Percentiles rank a stretch among this genome's conserved stretches.
Evolutionary conservation across 768 basidiomycete genomes (phyloP).

Genomic region (Tricholoma terreum): DNA sequence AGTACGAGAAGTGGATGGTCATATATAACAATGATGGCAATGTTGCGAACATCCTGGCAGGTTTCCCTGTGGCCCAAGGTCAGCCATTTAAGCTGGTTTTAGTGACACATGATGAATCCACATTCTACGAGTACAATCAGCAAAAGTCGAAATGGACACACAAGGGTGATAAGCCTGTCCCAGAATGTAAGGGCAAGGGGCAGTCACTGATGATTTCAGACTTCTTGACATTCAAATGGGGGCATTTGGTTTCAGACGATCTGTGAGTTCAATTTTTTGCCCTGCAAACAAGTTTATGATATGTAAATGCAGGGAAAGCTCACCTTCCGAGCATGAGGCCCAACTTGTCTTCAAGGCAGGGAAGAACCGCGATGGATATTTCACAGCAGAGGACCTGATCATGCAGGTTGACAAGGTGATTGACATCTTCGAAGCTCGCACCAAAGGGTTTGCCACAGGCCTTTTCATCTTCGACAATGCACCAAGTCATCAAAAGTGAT

Average conservation of each 20-base stretch:
- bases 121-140: neutral
- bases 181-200: neutral
- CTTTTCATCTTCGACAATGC: constrained; percentile 12
- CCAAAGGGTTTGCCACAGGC: constrained; percentile 4
- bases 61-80: constrained; percentile 17
- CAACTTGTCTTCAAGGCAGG: neutral
- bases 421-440: neutral
- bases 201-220: neutral
- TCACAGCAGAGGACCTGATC: neutral
- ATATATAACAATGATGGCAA: constrained; percentile 28
- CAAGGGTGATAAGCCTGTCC: neutral
- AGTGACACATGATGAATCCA: neutral
- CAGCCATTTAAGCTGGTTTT: neutral
- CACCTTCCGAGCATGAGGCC: neutral
- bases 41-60: constrained; percentile 5
- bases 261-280: neutral
- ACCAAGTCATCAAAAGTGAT: constrained; percentile 15
- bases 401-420: neutral
- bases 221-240: neutral
- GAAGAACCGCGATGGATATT: neutral
- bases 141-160: neutral
- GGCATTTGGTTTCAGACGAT: neutral
- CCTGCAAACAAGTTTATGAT: neutral
- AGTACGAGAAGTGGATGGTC: constrained; percentile 24
- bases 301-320: neutral